A percentile compares a stretch with the other conserved stretches of the same genome.
Conservation (phyloP, 495 filamentous ascomycete genomes). For the Choiromyces venosus region DNA sequence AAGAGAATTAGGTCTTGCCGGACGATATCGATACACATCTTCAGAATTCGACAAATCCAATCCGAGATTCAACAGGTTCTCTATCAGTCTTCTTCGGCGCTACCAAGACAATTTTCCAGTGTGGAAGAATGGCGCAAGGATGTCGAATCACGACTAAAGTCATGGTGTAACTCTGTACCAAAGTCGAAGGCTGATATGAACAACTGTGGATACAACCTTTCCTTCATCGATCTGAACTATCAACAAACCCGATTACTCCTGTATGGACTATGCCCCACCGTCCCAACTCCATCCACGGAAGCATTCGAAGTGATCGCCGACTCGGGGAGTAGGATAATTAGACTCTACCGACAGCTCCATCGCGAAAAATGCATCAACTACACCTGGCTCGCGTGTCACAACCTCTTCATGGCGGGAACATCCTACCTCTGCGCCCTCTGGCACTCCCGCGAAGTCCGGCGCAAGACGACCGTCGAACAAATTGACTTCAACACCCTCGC, state of each 20-base stretch:
- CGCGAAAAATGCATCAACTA: conserved; percentile 52
- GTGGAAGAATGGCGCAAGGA: conserved; percentile 49
- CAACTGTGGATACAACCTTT: conserved; percentile 46
- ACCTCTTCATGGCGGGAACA: conserved; percentile 51
- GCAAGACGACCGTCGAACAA: conserved; percentile 48
- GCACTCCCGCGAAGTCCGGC: conserved; percentile 45
- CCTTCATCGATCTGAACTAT: conserved; percentile 52
- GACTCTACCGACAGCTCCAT: conserved; percentile 51
- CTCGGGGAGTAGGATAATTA: conserved; percentile 50
- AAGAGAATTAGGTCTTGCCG: conserved; percentile 27
- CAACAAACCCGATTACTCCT: conserved; percentile 52
- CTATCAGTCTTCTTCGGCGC: conserved; percentile 46
- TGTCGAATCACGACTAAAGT: conserved; percentile 48
- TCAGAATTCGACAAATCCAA: conserved; percentile 50
- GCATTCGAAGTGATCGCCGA: conserved; percentile 51
- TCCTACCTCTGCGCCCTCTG: conserved; percentile 50
- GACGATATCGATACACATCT: conserved; percentile 51
- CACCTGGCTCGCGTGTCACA: conserved; percentile 53
- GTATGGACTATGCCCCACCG: conserved; percentile 50
- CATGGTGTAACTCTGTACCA: conserved; percentile 31
- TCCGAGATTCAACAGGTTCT: conserved; percentile 44
- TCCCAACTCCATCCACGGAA: conserved; percentile 47
- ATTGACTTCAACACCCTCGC: conserved; percentile 50
- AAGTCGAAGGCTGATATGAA: conserved; percentile 37
- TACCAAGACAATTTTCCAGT: conserved; percentile 42